Percentiles rank a stretch among this genome's conserved stretches.
Evolutionary conservation across 106 monocot species (phyloP).

Genomic region (Gastrodia elata): DNA sequence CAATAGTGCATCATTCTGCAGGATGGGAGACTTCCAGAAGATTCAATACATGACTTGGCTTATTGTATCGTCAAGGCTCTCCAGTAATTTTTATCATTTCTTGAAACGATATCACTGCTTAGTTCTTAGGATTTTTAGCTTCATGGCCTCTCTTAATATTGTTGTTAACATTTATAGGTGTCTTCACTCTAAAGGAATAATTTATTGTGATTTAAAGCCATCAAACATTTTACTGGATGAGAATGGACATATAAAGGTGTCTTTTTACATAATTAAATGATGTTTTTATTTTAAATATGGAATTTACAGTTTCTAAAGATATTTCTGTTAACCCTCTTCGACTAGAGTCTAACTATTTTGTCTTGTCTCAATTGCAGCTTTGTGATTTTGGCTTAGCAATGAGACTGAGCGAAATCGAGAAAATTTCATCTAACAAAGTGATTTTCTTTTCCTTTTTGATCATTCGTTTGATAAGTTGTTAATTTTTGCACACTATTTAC

Average conservation of each 20-base stretch:
- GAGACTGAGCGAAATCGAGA: constrained; percentile 56
- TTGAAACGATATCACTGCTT: constrained; percentile 1
- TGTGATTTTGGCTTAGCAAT: constrained; percentile 95
- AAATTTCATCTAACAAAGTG: constrained; percentile 50
- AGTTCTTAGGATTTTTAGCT: background rate
- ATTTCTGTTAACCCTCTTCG: no score
- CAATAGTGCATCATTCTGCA: constrained; percentile 21
- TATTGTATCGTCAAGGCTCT: constrained; percentile 82
- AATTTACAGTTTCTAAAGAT: background rate
- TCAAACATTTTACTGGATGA: constrained; percentile 97
- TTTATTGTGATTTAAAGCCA: constrained; percentile 92
- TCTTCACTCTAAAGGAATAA: constrained; percentile 86
- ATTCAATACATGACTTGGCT: constrained; percentile 87
- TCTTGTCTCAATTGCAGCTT: constrained; percentile 40
- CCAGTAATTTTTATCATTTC: constrained; percentile 41
- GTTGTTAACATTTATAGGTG: constrained; percentile 27
- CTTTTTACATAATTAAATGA: background rate
- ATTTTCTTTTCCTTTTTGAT: constrained; percentile 10
- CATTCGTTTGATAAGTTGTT: background rate
- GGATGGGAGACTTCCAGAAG: constrained; percentile 82
- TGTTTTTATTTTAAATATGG: constrained; percentile 1
- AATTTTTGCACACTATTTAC: constrained; percentile 2
- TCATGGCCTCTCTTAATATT: constrained; percentile 6
- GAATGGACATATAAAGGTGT: constrained; percentile 83
- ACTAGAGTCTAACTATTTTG: no score